phyloP scores from a whole-genome alignment of 345 rosid genomes.

The Pugionium cornutum region DNA sequence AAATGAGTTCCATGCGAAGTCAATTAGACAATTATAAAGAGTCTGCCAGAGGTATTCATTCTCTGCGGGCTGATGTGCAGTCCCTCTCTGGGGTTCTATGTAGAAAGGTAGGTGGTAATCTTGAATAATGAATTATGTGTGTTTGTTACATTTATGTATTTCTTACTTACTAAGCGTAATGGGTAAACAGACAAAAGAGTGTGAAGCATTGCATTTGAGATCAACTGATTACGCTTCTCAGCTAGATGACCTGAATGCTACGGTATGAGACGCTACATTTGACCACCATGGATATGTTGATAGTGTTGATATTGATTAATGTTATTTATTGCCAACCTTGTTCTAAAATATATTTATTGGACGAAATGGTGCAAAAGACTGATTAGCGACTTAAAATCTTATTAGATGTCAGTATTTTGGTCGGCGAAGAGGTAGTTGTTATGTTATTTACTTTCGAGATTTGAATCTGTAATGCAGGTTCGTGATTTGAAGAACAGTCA shows the following conservation, averaged over 20 bases:
- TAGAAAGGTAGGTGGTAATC: conserved; percentile 63
- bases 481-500: conserved; percentile 64
- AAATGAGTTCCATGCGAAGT: conserved; percentile 81
- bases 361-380: neutral
- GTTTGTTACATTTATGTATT: conserved; percentile 23
- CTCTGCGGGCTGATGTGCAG: conserved; percentile 77
- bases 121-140: conserved; percentile 1
- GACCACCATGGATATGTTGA: conserved; percentile 18
- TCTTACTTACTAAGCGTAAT: conserved; percentile 26
- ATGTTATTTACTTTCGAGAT: conserved; percentile 18
- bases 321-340: conserved; percentile 16
- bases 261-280: conserved; percentile 55
- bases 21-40: conserved; percentile 73
- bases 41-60: conserved; percentile 72
- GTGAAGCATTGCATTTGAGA: conserved; percentile 56
- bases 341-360: neutral
- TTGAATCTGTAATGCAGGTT: conserved; percentile 56
- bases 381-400: neutral
- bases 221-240: conserved; percentile 62
- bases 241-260: conserved; percentile 59
- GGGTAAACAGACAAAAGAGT: conserved; percentile 65
- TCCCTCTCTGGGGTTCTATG: conserved; percentile 66
- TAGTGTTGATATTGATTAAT: conserved; percentile 1
- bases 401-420: conserved; percentile 11
- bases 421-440: conserved; percentile 11